A percentile compares a stretch with the other conserved stretches of the same genome.
These are phyloP conservation scores for Posidonia australis DNA, from an alignment of 106 monocot species.

Conservation along the genomic window DNA sequence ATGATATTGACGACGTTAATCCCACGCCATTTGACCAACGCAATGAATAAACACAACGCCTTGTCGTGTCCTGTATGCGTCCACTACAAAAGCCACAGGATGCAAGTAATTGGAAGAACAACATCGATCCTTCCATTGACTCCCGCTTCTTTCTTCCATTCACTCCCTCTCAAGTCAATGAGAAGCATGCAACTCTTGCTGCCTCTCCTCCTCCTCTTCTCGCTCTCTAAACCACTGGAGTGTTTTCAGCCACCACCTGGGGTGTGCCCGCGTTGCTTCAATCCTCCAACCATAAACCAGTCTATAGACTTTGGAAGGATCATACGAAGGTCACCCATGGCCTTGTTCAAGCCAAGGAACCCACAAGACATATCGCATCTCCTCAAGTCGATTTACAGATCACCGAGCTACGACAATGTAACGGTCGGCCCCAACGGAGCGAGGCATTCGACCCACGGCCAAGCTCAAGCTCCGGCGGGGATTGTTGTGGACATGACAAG, in stretches of 20 bases:
- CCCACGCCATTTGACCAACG: no score
- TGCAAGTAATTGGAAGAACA: no score
- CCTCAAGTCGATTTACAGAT: not conserved
- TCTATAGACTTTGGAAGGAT: not conserved
- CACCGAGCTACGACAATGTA: not conserved
- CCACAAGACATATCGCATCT: not conserved
- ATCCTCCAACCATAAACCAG: not conserved
- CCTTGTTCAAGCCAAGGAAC: not conserved
- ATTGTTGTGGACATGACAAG: constrained; percentile 28
- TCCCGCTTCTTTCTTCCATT: no score
- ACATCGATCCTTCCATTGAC: no score
- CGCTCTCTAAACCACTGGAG: not conserved
- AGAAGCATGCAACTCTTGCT: not conserved
- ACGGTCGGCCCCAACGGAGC: not conserved
- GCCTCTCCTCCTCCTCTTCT: not conserved
- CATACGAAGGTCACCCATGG: not conserved
- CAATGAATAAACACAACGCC: no score
- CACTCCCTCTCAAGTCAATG: no score
- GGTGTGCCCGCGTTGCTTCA: not conserved
- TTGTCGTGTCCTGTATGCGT: no score
- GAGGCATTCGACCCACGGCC: constrained; percentile 15
- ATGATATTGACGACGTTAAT: no score
- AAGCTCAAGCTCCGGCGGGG: constrained; percentile 10
- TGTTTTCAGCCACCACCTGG: not conserved
- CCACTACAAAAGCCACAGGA: no score